Evolutionary conservation across 805 yeast species (phyloP), one percentile per base, ranked within the genome.

Genomic region (Limtongozyma cylindracea): DNA sequence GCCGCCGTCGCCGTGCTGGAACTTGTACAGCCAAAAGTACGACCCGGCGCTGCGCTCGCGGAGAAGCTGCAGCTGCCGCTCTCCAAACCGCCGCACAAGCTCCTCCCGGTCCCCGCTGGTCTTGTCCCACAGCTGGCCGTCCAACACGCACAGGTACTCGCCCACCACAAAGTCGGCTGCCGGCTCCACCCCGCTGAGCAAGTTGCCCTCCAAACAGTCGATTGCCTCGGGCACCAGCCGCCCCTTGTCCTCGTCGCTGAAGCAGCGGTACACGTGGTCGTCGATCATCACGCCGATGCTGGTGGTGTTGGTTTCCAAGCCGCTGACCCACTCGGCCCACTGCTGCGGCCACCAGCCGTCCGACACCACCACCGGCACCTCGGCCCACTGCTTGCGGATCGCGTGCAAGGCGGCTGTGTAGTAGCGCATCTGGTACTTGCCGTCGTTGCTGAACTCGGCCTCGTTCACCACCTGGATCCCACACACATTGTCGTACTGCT

Each of bases 291-390:
- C 57, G 2, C 82, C 84, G 4, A 63, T 30, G 10, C 46, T 34
- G 4, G 43, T 42, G 3, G 42, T 34, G 10, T 37, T 28, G 19
- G 45, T 45, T 21, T 32, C 31, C 17, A 56, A 54, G 16, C 45
- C 37, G 22, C 55, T 56, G 6, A 77, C 41, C 68, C 72, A 74
- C 27, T 64, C 49, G 12, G 56, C 67, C 76, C 80, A 76, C 37
- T 63, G 74, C 30, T 60, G 59, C 4, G 88, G 60, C 68, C 78
- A 70, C 96, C 96, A 88, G 3, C 92, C 92, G 39, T 84, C 96
- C 2, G 93, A 76, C 17, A 84, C 72, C 10, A 73, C 47, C 5
- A 84, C 50, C 0, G 93, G 93, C 16, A 78, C 43, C 2, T 42
- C 42, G 2, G 40, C 21, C 35, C 76, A 71, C 10, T 52, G 47